These are phyloP conservation scores for Cutaneotrichosporon spelunceum DNA, from an alignment of 1,284 basidiomycete genomes.

Conservation along the genomic window DNA sequence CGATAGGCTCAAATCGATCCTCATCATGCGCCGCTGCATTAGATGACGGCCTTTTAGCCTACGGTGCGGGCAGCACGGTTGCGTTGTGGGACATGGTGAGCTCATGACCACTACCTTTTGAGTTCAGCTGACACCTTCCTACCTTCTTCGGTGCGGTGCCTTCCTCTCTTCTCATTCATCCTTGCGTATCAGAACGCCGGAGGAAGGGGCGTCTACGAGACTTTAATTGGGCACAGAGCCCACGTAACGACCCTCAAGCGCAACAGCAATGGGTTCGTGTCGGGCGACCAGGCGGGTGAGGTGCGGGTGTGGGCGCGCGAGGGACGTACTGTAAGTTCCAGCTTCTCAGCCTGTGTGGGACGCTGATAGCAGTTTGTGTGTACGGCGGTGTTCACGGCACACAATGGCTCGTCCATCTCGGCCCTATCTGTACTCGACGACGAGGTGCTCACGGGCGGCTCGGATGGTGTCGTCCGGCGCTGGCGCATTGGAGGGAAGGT, in stretches of 20 bases:
- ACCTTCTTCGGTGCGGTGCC: background rate
- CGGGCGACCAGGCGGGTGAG: conserved; percentile 69
- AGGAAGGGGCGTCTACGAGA: conserved; percentile 60
- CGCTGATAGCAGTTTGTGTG: conserved; percentile 58
- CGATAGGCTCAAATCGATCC: conserved; percentile 73
- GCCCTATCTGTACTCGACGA: conserved; percentile 56
- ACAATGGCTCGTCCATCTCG: conserved; percentile 64
- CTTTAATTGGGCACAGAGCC: conserved; percentile 69
- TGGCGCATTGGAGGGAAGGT: conserved; percentile 56
- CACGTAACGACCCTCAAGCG: conserved; percentile 74
- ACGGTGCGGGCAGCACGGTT: conserved; percentile 71
- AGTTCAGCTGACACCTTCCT: background rate
- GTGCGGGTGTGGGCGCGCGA: conserved; percentile 47
- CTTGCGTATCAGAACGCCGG: background rate
- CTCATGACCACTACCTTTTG: conserved; percentile 5
- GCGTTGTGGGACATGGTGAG: conserved; percentile 71
- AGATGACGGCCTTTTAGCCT: conserved; percentile 63
- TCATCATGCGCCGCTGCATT: conserved; percentile 60
- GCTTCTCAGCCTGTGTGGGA: background rate
- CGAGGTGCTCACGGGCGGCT: conserved; percentile 69
- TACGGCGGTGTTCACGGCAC: conserved; percentile 58
- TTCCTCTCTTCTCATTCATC: background rate
- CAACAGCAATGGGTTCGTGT: conserved; percentile 56
- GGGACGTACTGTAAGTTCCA: conserved; percentile 20
- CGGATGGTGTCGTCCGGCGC: conserved; percentile 70